These are phyloP conservation scores for Ophiosphaerella narmari DNA, from an alignment of 2,329 filamentous ascomycete species.

Conservation along the genomic window DNA sequence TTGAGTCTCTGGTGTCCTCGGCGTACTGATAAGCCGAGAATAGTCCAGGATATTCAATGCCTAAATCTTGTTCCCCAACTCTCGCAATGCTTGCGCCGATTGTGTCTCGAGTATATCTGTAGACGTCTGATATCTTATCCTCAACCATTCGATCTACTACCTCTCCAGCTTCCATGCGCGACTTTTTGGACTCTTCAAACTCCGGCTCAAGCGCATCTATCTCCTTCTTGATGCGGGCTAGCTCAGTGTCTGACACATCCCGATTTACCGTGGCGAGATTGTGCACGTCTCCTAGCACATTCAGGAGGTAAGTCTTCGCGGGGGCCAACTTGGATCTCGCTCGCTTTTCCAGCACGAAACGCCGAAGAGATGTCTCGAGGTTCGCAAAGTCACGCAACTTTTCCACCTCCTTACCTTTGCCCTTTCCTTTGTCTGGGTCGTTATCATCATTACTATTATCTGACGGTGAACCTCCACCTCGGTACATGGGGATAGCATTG, in stretches of 20 bases:
- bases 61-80: slow-evolving; percentile 76
- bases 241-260: slow-evolving; percentile 82
- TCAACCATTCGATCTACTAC: slow-evolving; percentile 83
- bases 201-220: slow-evolving; percentile 84
- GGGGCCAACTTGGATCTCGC: slow-evolving; percentile 94
- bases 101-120: slow-evolving; percentile 77
- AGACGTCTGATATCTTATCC: slow-evolving; percentile 81
- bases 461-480: slow-evolving; percentile 37
- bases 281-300: slow-evolving; percentile 86
- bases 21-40: slow-evolving; percentile 88
- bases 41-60: slow-evolving; percentile 84
- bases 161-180: slow-evolving; percentile 78
- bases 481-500: slow-evolving; percentile 78
- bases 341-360: slow-evolving; percentile 94
- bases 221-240: slow-evolving; percentile 81
- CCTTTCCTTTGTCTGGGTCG: slow-evolving; percentile 51
- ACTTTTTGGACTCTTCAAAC: slow-evolving; percentile 81
- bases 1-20: slow-evolving; percentile 88
- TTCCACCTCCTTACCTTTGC: slow-evolving; percentile 74
- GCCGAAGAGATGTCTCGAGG: slow-evolving; percentile 83
- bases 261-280: slow-evolving; percentile 83
- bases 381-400: slow-evolving; percentile 88
- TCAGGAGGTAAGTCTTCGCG: slow-evolving; percentile 92
- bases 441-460: slow-evolving; percentile 47
- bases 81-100: slow-evolving; percentile 75